A percentile compares a stretch with the other conserved stretches of the same genome.
Evolutionary conservation across 2,329 filamentous ascomycete genomes (phyloP).

Genomic region (Pleochaeta shiraiana): DNA sequence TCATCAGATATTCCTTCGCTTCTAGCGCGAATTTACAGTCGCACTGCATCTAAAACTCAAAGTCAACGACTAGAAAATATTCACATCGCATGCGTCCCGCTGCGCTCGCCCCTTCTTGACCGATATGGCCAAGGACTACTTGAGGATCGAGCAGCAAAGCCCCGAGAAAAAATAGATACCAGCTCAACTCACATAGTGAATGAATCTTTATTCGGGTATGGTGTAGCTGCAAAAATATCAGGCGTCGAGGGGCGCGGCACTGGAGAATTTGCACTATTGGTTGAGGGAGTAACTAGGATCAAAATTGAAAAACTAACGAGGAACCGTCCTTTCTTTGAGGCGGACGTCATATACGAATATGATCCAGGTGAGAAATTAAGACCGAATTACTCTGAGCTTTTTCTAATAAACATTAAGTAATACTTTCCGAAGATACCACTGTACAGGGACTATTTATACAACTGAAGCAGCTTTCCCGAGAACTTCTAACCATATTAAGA

Average conservation of each 20-base stretch:
- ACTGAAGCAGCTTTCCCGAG: slow-evolving; percentile 65
- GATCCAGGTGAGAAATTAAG: slow-evolving; percentile 35
- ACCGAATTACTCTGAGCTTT: too few relatives aligned
- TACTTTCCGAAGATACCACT: slow-evolving; percentile 32
- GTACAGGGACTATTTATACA: slow-evolving; percentile 52
- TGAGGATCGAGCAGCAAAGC: slow-evolving; percentile 21
- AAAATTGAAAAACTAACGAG: slow-evolving; percentile 51
- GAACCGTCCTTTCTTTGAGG: slow-evolving; percentile 73
- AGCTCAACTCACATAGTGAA: slow-evolving; percentile 38
- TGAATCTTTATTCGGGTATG: slow-evolving; percentile 61
- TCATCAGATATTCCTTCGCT: slow-evolving; percentile 78
- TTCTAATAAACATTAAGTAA: slow-evolving; percentile 13
- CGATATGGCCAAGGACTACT: slow-evolving; percentile 57
- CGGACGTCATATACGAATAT: slow-evolving; percentile 46
- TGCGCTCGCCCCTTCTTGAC: slow-evolving; percentile 53
- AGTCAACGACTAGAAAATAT: slow-evolving; percentile 42
- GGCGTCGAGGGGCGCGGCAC: slow-evolving; percentile 55
- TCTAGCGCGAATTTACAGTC: slow-evolving; percentile 65
- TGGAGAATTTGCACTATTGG: slow-evolving; percentile 60
- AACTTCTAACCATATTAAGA: slow-evolving; percentile 65
- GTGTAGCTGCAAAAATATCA: slow-evolving; percentile 58
- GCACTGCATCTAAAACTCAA: slow-evolving; percentile 44
- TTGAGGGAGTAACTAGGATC: slow-evolving; percentile 67
- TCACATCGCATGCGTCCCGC: slow-evolving; percentile 69
- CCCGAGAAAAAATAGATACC: slow-evolving; percentile 21